Base-by-base conservation (phyloP, 2,329 filamentous ascomycete species). In the Colletotrichum brevisporum region DNA sequence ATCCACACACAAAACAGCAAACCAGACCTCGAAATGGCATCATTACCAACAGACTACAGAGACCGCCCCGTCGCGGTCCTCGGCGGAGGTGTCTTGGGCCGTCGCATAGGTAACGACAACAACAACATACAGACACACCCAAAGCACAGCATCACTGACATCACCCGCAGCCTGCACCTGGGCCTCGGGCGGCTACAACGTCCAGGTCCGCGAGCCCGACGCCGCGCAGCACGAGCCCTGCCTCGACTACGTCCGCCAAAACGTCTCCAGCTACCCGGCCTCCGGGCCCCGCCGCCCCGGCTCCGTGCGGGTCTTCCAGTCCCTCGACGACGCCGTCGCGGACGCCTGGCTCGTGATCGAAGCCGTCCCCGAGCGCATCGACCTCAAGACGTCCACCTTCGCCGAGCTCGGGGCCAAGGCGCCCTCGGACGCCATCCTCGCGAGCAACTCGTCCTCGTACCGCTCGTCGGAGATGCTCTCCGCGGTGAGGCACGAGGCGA, bases 301-400 rank as follows among this genome's bases (percentile, higher is more conserved):
- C 1, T 74, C 67, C 1, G 73, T 77, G 0, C 61, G 74, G 10
- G 78, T 77, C 2, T 77, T 80, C n/a, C 76, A 79, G 6, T 77
- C 81, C 31, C 72, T 87, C 2, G 66, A 77, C 8, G 58, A 72
- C 0, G 82, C 85, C 0, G 81, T 88, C 5, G 59, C 74, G 1
- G 75, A 83, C 41, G 82, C 85, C 3, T 89, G 84, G 86, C 78
- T 88, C 6, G 83, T 87, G n/a, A 81, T 88, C 67, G 86, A 87
- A 74, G 84, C 82, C 15, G 81, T 88, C 0, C 86, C 85, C 0
- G 87, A 88, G 73, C 83, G 80, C 62, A 77, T 86, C 10, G 73
- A 79, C 6, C 72, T 86, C 39, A 89, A 88, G 76, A 82, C 83
- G 15, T 77, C 78, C 13, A 84, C 81, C 0, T 85, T 88, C 66